Conservation (phyloP, 2,329 filamentous ascomycete species). For the Rhynchosporium secalis region DNA sequence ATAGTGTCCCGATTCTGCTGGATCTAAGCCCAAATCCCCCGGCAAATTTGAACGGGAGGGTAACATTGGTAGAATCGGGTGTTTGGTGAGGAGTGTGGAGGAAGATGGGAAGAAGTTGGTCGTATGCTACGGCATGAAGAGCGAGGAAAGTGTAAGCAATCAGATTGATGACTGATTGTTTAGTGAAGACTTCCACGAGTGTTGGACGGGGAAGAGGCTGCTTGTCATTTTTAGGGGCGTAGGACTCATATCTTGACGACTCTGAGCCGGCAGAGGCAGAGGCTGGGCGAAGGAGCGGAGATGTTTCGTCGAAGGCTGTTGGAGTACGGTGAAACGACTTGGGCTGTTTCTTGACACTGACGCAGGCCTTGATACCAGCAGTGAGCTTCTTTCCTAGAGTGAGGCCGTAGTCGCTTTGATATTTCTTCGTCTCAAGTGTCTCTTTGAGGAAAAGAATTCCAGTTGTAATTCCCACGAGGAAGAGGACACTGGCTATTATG, state of each 20-base stretch:
- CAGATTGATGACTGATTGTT: slow-evolving; percentile 74
- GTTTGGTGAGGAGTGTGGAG: slow-evolving; percentile 70
- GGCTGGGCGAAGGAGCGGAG: slow-evolving; percentile 50
- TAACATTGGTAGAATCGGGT: slow-evolving; percentile 54
- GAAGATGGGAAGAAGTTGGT: slow-evolving; percentile 87
- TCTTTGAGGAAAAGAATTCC: slow-evolving; percentile 83
- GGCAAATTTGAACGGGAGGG: slow-evolving; percentile 76
- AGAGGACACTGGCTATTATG: slow-evolving; percentile 72
- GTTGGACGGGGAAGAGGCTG: slow-evolving; percentile 40
- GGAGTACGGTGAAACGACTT: slow-evolving; percentile 43
- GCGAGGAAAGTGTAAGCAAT: slow-evolving; percentile 78
- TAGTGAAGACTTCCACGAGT: slow-evolving; percentile 67
- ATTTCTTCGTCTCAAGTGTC: slow-evolving; percentile 72
- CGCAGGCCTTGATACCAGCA: slow-evolving; percentile 36
- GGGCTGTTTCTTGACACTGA: slow-evolving; percentile 19
- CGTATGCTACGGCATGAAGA: slow-evolving; percentile 79
- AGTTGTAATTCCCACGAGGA: slow-evolving; percentile 71
- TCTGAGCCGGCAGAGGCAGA: slow-evolving; percentile 35
- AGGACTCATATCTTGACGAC: slow-evolving; percentile 28
- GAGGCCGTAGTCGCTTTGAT: slow-evolving; percentile 73
- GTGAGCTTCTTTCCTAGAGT: slow-evolving; percentile 68
- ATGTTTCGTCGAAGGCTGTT: slow-evolving; percentile 54
- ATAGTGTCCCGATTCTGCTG: slow-evolving; percentile 78
- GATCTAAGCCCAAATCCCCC: slow-evolving; percentile 77
- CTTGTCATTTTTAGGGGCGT: slow-evolving; percentile 36